Percentiles rank a stretch among this genome's conserved stretches.
phyloP scores from a whole-genome alignment of 192 early-diverging fungal species.

The Backusella circina region DNA sequence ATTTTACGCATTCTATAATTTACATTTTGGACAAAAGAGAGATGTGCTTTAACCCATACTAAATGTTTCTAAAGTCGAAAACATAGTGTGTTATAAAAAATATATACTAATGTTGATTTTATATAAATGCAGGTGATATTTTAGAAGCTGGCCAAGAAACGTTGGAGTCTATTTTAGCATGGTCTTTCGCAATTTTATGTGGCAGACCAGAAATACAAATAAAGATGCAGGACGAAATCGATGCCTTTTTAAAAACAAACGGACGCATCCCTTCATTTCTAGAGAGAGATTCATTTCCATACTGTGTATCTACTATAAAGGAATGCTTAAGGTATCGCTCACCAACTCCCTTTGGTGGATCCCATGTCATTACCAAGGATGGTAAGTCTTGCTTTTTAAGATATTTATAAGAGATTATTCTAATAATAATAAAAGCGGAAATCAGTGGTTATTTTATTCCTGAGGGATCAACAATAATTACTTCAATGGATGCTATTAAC shows the following conservation, averaged over 20 bases:
- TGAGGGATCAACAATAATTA: not conserved
- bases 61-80: not conserved
- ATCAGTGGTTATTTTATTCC: not conserved
- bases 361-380: not conserved
- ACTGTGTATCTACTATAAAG: not conserved
- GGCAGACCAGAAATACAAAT: slow-evolving; percentile 15
- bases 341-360: not conserved
- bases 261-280: not conserved
- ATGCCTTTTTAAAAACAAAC: not conserved
- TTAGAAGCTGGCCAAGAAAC: slow-evolving; percentile 1
- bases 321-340: not conserved
- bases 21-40: not conserved
- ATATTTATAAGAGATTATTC: not conserved
- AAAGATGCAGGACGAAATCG: slow-evolving; percentile 9
- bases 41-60: not conserved
- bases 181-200: slow-evolving; percentile 8
- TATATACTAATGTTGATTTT: not conserved
- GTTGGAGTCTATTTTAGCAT: not conserved
- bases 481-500: not conserved
- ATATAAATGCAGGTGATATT: not conserved
- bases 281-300: not conserved
- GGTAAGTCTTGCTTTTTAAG: not conserved
- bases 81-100: not conserved
- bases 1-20: too few relatives aligned
- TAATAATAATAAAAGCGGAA: not conserved